Base-by-base conservation (phyloP, 441 rosid species). In the Gossypium trilobum region DNA sequence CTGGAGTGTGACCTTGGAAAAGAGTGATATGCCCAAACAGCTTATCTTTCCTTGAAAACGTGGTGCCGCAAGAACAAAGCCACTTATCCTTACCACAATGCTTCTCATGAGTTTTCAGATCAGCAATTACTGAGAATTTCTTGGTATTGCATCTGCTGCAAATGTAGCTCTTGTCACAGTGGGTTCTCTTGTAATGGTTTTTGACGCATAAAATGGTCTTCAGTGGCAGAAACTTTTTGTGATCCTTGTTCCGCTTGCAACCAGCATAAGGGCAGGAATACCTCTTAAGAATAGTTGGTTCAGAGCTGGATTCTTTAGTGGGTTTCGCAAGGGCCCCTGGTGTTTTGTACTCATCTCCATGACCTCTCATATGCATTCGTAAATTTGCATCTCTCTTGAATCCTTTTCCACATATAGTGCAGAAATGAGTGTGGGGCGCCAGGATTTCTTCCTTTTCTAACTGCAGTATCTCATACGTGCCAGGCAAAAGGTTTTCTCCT, bases 341-440 rank as follows among this genome's bases (percentile, higher is more conserved):
- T 3, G 98, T 90, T 75, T 93, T 93, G 83, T 93, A 93, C 80
- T 91, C 95, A 11, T 93, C 98, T 6, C 98, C 96, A 29, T 93
- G 98, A 11, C 98, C 98, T 81, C 97, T 81, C 98, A 93, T 93
- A 75, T 91, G 98, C 98, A 93, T 93, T 11, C 97, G 82, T 63
- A 91, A 75, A 77, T 93, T 93, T 0, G 98, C 97, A 50, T 93
- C 98, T 76, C 98, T 84, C 82, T 93, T 93, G 74, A 93, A 93
- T 27, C 97, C 97, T 64, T 91, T 93, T 9, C 98, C 97, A 68
- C 97, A 93, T 68, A 91, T 88, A 0, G 85, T 85, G 78, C 98
- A 93, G 82, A 90, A 91, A 80, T 93, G 96, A 2, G 98, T 90
- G 79, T 93, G 98, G 3, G 97, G 97, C 2, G 98, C 97, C 2